These are phyloP conservation scores for Taiozyma sp. DNA, from an alignment of 1,139 yeast genomes.

Conservation along the genomic window DNA sequence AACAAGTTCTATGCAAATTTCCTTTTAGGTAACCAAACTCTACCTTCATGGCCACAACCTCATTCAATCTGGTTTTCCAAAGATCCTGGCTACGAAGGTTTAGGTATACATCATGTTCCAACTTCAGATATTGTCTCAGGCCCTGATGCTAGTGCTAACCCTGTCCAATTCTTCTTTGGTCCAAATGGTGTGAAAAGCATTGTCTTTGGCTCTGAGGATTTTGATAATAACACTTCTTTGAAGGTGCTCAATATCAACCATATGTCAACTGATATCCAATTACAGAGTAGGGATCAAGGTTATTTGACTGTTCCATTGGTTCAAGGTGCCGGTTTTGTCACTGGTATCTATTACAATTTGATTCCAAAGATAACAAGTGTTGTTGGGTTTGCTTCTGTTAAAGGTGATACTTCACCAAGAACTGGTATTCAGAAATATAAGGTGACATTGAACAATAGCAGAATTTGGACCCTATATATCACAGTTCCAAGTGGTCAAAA, in stretches of 20 bases:
- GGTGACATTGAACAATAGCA: constrained; percentile 32
- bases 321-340: constrained; percentile 69
- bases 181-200: constrained; percentile 30
- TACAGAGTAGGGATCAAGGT: constrained; percentile 22
- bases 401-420: constrained; percentile 25
- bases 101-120: constrained; percentile 66
- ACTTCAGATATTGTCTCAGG: constrained; percentile 60
- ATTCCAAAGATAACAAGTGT: constrained; percentile 53
- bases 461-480: constrained; percentile 44
- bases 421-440: constrained; percentile 36
- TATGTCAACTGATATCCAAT: constrained; percentile 25
- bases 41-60: constrained; percentile 77
- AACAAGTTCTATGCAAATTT: constrained; percentile 83
- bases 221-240: constrained; percentile 21
- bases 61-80: constrained; percentile 65
- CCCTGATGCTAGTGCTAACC: constrained; percentile 33
- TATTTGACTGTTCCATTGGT: constrained; percentile 34
- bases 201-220: constrained; percentile 31
- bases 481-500: constrained; percentile 31
- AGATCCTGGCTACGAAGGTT: constrained; percentile 39
- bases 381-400: constrained; percentile 55
- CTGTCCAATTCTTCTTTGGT: constrained; percentile 30
- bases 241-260: constrained; percentile 27
- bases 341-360: constrained; percentile 52
- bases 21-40: constrained; percentile 56